A percentile compares a stretch with the other conserved stretches of the same genome.
These are phyloP conservation scores for Talaromyces sp. DNA, from an alignment of 2,329 filamentous ascomycete species.

Conservation along the genomic window DNA sequence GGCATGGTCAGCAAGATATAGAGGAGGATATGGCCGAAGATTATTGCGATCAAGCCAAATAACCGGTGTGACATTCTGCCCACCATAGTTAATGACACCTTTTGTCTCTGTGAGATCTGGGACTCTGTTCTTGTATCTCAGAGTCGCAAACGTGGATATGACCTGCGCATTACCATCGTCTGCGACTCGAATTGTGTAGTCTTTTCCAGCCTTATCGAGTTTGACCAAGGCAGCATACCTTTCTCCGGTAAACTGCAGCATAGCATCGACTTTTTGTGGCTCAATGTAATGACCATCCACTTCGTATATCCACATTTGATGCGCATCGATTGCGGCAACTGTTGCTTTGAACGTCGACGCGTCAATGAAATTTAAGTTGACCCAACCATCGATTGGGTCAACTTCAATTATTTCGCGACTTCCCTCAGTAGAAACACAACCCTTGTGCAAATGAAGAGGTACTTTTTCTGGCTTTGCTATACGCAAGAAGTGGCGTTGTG, in stretches of 20 bases:
- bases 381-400: slow-evolving; percentile 40
- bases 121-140: slow-evolving; percentile 35
- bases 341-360: slow-evolving; percentile 47
- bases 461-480: slow-evolving; percentile 16
- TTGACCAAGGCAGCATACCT: slow-evolving; percentile 32
- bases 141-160: slow-evolving; percentile 46
- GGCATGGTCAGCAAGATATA: slow-evolving; percentile 34
- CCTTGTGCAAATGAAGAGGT: slow-evolving; percentile 23
- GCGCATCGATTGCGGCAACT: slow-evolving; percentile 40
- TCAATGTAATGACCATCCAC: slow-evolving; percentile 35
- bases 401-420: slow-evolving; percentile 42
- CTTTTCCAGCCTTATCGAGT: slow-evolving; percentile 31
- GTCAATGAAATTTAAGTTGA: slow-evolving; percentile 54
- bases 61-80: slow-evolving; percentile 39
- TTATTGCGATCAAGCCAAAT: slow-evolving; percentile 39
- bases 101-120: slow-evolving; percentile 18
- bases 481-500: slow-evolving; percentile 9
- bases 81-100: slow-evolving; percentile 49
- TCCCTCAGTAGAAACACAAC: slow-evolving; percentile 47
- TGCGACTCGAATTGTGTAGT: slow-evolving; percentile 47
- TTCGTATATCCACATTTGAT: slow-evolving; percentile 35
- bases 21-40: slow-evolving; percentile 46
- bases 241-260: slow-evolving; percentile 26
- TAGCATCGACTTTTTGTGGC: slow-evolving; percentile 27
- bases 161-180: slow-evolving; percentile 49